Base-by-base conservation (phyloP, 2,329 filamentous ascomycete species). In the Arthrobotrys iridis region DNA sequence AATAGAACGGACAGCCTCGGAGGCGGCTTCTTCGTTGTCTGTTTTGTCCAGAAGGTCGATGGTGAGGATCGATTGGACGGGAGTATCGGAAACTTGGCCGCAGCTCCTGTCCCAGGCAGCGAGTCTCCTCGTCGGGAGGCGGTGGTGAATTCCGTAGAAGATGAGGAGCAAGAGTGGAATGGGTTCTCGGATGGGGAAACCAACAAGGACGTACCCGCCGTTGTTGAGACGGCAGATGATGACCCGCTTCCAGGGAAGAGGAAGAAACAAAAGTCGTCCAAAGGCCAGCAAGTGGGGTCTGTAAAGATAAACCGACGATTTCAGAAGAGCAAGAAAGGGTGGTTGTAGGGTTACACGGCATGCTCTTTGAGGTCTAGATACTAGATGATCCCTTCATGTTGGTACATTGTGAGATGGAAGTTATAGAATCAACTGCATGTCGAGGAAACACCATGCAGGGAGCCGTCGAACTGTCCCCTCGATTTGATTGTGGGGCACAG, bases 11-110 rank as follows among this genome's bases (percentile, higher is more conserved):
- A 75, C n/a, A 35, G 71, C 18, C 28, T 75, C 1, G 71, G 71
- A 24, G 71, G 71, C 11, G 71, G 71, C 1, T 75, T 75, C 57
- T 75, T 75, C 22, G 71, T 75, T 18, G 63, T 63, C n/a, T 75
- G 71, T 35, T 75, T 75, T 35, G 35, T 64, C 26, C 63, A 60
- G 55, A 28, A 65, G 8, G 33, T 30, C 7, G 35, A 37, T 15
- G n/a, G 18, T 20, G 60, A 33, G 1, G 33, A 22, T 13, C 50
- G 18, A 52, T 45, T 62, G 20, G 60, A 46, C 20, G 43, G 22
- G 10, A 20, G 37, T 30, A 45, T n/a, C 1, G 45, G 22, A 40
- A 35, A 33, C 33, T 33, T 24, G 22, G 8, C 18, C 30, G 6
- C 28, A 10, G 26, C 20, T 24, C 13, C 13, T 6, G 33, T 13